Conservation (phyloP, 2,329 filamentous ascomycete genomes). For the Pseudopyrenochaeta lycopersici region DNA sequence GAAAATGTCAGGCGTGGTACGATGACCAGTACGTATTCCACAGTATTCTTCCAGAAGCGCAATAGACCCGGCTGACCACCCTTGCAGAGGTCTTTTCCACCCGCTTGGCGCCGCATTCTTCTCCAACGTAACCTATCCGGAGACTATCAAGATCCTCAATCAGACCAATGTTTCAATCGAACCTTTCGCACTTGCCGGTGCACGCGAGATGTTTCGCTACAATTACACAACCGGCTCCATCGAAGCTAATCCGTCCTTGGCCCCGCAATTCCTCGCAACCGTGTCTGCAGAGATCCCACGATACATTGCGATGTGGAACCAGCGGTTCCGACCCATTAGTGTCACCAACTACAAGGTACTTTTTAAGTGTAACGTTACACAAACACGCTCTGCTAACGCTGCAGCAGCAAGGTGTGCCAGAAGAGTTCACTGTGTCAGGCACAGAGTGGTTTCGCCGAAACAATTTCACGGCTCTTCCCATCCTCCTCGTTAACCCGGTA, state of each 20-base stretch:
- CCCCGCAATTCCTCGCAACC: conserved; percentile 31
- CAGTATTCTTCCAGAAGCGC: conserved; percentile 26
- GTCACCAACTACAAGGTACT: conserved; percentile 46
- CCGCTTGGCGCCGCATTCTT: conserved; percentile 51
- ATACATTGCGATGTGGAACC: conserved; percentile 44
- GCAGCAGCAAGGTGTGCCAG: conserved; percentile 46
- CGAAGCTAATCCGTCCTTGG: conserved; percentile 27
- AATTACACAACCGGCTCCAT: conserved; percentile 44
- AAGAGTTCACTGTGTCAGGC: conserved; percentile 46
- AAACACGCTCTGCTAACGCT: conserved; percentile 20
- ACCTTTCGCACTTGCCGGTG: conserved; percentile 43
- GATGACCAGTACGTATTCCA: conserved; percentile 47
- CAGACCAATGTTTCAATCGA: conserved; percentile 42
- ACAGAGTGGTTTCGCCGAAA: conserved; percentile 46
- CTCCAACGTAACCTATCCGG: conserved; percentile 48
- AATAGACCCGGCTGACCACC: conserved; percentile 44
- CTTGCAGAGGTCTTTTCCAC: conserved; percentile 48
- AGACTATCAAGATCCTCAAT: conserved; percentile 47
- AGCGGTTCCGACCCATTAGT: conserved; percentile 44
- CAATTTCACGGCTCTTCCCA: conserved; percentile 47
- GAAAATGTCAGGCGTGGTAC: conserved; percentile 50
- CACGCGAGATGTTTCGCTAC: conserved; percentile 44
- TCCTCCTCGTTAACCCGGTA: conserved; percentile 45
- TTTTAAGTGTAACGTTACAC: conserved; percentile 15
- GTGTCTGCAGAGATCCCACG: conserved; percentile 44